Base-by-base conservation (phyloP, 2,329 filamentous ascomycete species). In the Parastagonospora avenae region DNA sequence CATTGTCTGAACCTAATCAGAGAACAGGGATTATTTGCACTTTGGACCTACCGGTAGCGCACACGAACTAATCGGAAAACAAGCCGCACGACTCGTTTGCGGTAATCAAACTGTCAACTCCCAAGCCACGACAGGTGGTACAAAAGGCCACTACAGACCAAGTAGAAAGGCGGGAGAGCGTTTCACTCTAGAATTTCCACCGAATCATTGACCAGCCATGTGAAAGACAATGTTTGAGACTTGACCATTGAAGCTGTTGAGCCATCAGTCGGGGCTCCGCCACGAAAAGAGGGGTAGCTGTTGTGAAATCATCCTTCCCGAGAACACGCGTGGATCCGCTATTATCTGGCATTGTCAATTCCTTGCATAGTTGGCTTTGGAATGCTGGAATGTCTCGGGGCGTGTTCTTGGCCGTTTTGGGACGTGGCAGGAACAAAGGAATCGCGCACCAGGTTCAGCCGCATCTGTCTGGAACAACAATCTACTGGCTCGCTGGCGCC, bases 341-440 rank as follows among this genome's bases (percentile, higher is more conserved):
- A 57, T 48, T 55, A 43, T 40, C 50, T 50, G 52, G 58, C 65
- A 63, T 65, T 68, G 62, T 67, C 55, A 52, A 59, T 59, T 65
- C 71, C 71, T 74, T 74, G 67, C 71, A 69, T 71, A 52, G 50
- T 46, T 55, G 56, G 54, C 47, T 40, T 46, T 57, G 54, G 56
- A 60, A 59, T 62, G 58, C 54, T 63, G 63, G 64, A 68, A 70
- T 73, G 72, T 74, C 67, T 73, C 57, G 64, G 57, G 54, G 54
- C 38, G 19, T 51, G 57, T 62, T 61, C 65, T 69, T 66, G 59
- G 64, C 70, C 70, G 66, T 57, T 68, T 68, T 54, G 53, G 63
- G 68, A 54, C 50, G 54, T 52, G 50, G 46, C 50, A 43, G 57
- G 65, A 68, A 74, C 70, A 73, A 74, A 73, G 71, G 69, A 73